Evolutionary conservation across 768 basidiomycete species (phyloP).

Genomic region (Suillus subaureus): DNA sequence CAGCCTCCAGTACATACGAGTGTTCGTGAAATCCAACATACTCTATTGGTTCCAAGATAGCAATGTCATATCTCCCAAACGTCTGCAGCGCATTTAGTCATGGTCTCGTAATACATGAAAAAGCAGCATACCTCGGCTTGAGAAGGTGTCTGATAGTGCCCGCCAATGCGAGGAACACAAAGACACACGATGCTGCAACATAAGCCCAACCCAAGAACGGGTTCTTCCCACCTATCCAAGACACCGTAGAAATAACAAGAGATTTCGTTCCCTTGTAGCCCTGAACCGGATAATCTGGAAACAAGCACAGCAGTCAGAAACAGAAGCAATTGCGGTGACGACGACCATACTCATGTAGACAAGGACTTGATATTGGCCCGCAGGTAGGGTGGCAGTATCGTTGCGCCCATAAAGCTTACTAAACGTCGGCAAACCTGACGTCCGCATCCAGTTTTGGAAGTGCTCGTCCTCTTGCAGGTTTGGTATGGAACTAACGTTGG

Average conservation of each 20-base stretch:
- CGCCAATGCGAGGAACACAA: constrained; percentile 82
- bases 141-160: constrained; percentile 92
- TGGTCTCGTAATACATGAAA: not conserved
- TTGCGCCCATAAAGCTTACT: constrained; percentile 94
- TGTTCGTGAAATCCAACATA: constrained; percentile 7
- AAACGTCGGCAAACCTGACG: constrained; percentile 95
- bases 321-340: not conserved
- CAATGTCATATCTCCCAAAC: constrained; percentile 84
- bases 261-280: constrained; percentile 95
- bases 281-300: constrained; percentile 86
- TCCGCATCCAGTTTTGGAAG: constrained; percentile 99
- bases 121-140: constrained; percentile 73
- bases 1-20: constrained; percentile 22
- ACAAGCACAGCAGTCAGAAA: constrained; percentile 10
- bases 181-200: constrained; percentile 84
- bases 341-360: constrained; percentile 77
- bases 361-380: constrained; percentile 75
- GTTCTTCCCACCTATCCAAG: constrained; percentile 99
- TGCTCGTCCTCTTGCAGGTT: constrained; percentile 80
- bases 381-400: constrained; percentile 68
- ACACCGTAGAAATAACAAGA: constrained; percentile 94
- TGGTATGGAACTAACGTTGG: constrained; percentile 62
- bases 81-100: constrained; percentile 44
- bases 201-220: constrained; percentile 99
- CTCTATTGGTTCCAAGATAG: constrained; percentile 78